Evolutionary conservation across 768 basidiomycete species (phyloP), one percentile per base, ranked within the genome.

Genomic region (Neoboletus magnificus): DNA sequence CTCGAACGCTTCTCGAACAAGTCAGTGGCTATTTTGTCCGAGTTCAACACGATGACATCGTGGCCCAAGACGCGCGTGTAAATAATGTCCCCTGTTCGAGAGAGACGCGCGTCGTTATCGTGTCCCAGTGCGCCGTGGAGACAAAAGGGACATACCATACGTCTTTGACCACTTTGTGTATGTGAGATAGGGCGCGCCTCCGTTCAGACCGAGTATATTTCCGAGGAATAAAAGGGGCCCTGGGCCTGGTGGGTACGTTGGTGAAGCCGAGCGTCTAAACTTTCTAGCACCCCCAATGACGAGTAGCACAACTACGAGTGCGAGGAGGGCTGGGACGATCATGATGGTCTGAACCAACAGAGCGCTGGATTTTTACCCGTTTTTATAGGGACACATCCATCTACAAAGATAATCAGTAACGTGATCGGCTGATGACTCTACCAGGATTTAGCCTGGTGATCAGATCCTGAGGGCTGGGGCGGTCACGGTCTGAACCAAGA

Each of bases 1-100:
- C 76, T 63, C 44, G 81, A 77, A 30, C 79, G 75, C 61, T 75
- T 79, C 36, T 84, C 82, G 32, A 84, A 66, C 32, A 84, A 66
- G 42, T 81, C 80, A 22, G 71, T 70, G 30, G 75, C 76, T 15
- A 72, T 74, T 57, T 79, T 69, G 54, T 77, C 64, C 62, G 74
- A 76, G 67, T 78, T 83, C 46, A 85, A 63, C 45, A 83, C 69
- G 49, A 84, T 61, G 64, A 83, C 73, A 3, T 78, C 71, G 54
- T 78, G 74, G 33, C 75, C 72, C 49, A 83, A 66, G 25, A 81
- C 60, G 22, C 40, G 45, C 0, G 18, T 27, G n/a, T 54, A 36
- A 11, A 62, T 40, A 18, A 63, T 50, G 13, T 52, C 58, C 3
- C 58, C 55, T 58, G 23, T 27, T 18, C 1, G 22, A 15, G 1